Percentiles rank a stretch among this genome's conserved stretches.
Conservation (phyloP, 73 alveolate genomes). For the Tetrahymena thermophila region DNA sequence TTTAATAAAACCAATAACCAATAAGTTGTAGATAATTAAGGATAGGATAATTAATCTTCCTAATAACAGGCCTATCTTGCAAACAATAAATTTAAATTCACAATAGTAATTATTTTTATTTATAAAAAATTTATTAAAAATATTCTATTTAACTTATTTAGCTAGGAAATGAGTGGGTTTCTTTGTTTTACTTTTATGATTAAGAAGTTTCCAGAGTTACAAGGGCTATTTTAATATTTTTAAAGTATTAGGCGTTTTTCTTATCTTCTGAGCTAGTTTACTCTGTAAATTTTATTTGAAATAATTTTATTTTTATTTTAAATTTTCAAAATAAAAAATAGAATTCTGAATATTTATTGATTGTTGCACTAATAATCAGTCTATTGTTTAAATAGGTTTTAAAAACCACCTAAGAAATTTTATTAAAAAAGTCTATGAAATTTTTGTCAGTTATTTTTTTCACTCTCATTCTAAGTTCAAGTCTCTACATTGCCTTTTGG, state of each 20-base stretch:
- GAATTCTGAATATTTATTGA: background rate
- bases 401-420: background rate
- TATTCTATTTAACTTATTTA: background rate
- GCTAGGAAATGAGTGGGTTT: background rate
- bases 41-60: background rate
- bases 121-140: background rate
- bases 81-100: no score
- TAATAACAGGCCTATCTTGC: background rate
- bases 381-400: background rate
- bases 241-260: background rate
- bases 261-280: background rate
- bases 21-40: background rate
- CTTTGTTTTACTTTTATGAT: background rate
- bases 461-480: background rate
- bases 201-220: background rate
- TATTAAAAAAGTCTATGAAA: background rate
- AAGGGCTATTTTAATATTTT: background rate
- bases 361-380: background rate
- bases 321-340: no score
- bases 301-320: background rate
- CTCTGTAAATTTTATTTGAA: background rate
- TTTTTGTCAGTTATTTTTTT: background rate
- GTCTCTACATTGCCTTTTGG: background rate
- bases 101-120: background rate
- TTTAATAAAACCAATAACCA: background rate